Evolutionary conservation across 2,329 filamentous ascomycete genomes (phyloP), one percentile per base, ranked within the genome.

Genomic region (Thielaviopsis musarum): DNA sequence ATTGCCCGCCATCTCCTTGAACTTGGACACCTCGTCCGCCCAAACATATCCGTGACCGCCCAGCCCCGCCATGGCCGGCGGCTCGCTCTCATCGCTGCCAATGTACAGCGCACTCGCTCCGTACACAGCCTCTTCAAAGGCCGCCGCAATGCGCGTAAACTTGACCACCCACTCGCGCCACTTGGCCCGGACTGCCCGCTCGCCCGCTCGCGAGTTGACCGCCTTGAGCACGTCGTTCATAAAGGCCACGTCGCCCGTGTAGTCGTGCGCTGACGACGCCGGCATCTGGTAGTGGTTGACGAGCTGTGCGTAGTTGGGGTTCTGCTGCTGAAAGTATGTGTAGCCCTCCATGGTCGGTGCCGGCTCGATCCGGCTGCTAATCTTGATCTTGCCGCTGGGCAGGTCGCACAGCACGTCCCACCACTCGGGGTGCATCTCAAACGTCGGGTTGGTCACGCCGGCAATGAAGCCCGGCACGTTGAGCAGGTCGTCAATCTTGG

Each of bases 401-500:
- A 98, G 76, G 70, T 98, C 93, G 70, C 93, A 98, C 13, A 98
- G 77, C 10, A 98, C 73, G 71, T 98, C 93, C 93, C 93, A 98
- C 93, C 93, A 98, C 69, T 96, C 91, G 0, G 87, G 88, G 67
- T 97, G 91, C 67, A 90, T 83, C 63, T 91, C 90, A 69, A 98
- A 98, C 0, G 90, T 91, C 5, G 93, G 93, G 68, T 98, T 98
- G 1, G 91, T 98, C 49, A 98, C 93, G 60, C 93, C 93, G 2
- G 93, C 93, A 66, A 98, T 95, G 71, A 98, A 98, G 1, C 93
- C 93, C 6, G 93, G 91, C 0, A 98, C 93, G 66, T 94, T 91
- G 54, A 98, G 78, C 12, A 98, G 79, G 69, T 97, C 93, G 65
- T 98, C 93, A 62, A 98, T 91, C 72, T 98, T 98, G 64, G 90